These are phyloP conservation scores for Termitomyces eurrhizus DNA, from an alignment of 768 basidiomycete genomes.

Conservation along the genomic window DNA sequence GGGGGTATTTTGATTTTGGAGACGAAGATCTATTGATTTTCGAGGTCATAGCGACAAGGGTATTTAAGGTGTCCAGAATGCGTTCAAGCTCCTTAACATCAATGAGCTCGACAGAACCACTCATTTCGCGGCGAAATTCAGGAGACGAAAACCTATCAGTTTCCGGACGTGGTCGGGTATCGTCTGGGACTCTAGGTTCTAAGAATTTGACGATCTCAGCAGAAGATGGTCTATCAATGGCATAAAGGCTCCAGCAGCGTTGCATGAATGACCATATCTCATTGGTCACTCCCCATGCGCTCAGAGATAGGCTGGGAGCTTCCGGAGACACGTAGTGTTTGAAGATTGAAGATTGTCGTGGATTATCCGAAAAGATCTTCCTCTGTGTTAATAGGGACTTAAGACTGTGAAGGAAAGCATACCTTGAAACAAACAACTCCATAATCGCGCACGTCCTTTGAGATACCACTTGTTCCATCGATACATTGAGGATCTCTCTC, in stretches of 20 bases:
- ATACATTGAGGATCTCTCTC: too few species aligned
- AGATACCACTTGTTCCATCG: too few species aligned
- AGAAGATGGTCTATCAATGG: neutral
- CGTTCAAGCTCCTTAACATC: neutral
- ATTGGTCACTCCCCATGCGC: neutral
- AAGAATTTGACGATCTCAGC: neutral
- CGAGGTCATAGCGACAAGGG: too few species aligned
- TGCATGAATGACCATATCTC: neutral
- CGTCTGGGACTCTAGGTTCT: neutral
- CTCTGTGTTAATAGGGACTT: neutral
- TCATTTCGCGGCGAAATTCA: neutral
- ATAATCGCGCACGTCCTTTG: conserved; percentile 4
- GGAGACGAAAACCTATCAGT: neutral
- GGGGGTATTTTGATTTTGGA: too few species aligned
- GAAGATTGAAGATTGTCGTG: neutral
- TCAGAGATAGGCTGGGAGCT: neutral
- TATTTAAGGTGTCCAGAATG: neutral
- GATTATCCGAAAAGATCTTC: neutral
- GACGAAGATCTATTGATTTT: too few species aligned
- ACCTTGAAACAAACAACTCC: conserved; percentile 6
- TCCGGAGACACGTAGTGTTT: neutral
- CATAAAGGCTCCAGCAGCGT: neutral
- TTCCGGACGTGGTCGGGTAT: neutral
- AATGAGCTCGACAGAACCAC: neutral
- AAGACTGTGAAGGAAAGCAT: neutral